Base-by-base conservation (phyloP, 1,284 basidiomycete species). In the Ustanciosporium gigantosporum region DNA sequence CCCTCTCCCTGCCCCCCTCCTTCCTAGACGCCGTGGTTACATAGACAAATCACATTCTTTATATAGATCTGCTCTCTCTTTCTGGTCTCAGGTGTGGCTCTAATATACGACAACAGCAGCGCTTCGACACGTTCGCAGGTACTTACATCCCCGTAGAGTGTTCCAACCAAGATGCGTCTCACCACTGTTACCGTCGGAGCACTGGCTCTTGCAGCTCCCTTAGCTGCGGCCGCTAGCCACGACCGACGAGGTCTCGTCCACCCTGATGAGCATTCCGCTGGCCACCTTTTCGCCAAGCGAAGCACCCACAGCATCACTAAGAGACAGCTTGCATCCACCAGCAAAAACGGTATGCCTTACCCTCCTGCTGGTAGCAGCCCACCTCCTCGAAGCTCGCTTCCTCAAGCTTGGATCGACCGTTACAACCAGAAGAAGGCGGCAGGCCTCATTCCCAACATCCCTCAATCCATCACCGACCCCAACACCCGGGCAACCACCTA, bases 371-470 rank as follows among this genome's bases (percentile, higher is more conserved):
- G 68, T 23, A 21, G 48, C 29, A 46, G 59, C 27, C 59, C 67
- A 25, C 68, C 68, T 9, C 52, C 53, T 11, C 45, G 41, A 23
- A 53, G 45, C 49, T 64, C 64, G 38, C 52, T 70, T 15, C 68
- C 68, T 24, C 34, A 67, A 46, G 79, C 78, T 34, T 91, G 90
- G 89, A 76, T 83, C 25, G 81, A 84, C 73, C 87, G 88, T 7
- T 81, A 89, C 66, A 65, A 69, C 31, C 36, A 47, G 24, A 88
- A 87, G 27, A 81, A 86, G 29, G 67, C 81, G n/a, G 83, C 84
- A 4, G 87, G 87, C 36, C 84, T 84, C 66, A 89, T 91, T 44
- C 89, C 90, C 8, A 72, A 84, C 68, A 81, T 89, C 45, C 85
- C 87, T 11, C 60, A 74, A 34, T 80, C 86, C 5, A 81, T 80